Conservation (phyloP, 176 grass and related monocot genomes). For the Musa itinerans region DNA sequence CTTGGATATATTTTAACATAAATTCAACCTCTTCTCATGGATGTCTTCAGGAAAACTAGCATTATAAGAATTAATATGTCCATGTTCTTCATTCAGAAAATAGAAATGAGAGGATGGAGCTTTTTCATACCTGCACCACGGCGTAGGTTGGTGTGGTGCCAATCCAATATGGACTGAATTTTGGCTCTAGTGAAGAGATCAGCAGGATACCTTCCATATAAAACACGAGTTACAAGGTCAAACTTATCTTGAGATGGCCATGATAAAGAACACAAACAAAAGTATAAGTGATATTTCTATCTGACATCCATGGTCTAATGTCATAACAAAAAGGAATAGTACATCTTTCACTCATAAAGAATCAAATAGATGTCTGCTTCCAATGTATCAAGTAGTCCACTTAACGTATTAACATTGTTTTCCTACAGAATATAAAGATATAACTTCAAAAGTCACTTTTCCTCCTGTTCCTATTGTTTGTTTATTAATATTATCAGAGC, state of each 20-base stretch:
- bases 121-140: constrained; percentile 42
- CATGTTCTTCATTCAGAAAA: background rate
- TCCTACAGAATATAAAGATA: background rate
- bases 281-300: background rate
- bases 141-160: constrained; percentile 83
- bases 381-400: background rate
- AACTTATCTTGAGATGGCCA: background rate
- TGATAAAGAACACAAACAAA: background rate
- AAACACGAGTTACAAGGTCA: background rate
- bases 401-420: background rate
- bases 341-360: background rate
- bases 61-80: background rate
- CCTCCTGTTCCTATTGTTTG: background rate
- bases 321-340: background rate
- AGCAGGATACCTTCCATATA: constrained; percentile 53
- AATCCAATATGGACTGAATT: constrained; percentile 78
- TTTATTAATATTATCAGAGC: background rate
- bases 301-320: background rate
- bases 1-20: background rate
- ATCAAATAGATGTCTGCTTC: background rate
- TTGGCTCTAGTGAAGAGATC: constrained; percentile 80
- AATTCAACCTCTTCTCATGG: background rate
- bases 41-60: background rate
- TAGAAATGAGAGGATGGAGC: background rate
- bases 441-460: background rate